Evolutionary conservation across 192 early-diverging fungal species (phyloP).

Genomic region (Coemansia sp.): DNA sequence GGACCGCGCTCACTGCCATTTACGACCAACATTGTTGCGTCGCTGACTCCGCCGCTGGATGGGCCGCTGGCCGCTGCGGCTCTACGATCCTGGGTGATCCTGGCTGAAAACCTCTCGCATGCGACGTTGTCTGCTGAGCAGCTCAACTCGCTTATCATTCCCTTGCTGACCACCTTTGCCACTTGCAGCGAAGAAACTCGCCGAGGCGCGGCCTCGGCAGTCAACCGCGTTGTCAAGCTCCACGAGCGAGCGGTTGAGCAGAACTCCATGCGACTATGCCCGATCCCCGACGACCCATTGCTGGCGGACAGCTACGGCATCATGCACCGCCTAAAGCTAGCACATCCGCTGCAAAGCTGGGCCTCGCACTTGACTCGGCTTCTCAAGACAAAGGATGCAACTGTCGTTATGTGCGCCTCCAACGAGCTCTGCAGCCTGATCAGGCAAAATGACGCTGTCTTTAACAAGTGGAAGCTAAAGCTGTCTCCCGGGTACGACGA

Average conservation of each 20-base stretch:
- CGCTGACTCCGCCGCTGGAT: conserved; percentile 34
- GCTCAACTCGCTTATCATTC: conserved; percentile 50
- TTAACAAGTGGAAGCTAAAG: conserved; percentile 37
- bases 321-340: conserved; percentile 11
- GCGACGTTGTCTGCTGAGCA: conserved; percentile 30
- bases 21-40: conserved; percentile 45
- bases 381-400: conserved; percentile 38
- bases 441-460: conserved; percentile 14
- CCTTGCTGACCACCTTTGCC: conserved; percentile 38
- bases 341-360: conserved; percentile 13
- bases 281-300: conserved; percentile 50
- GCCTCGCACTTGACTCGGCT: conserved; percentile 24
- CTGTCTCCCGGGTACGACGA: conserved; percentile 8
- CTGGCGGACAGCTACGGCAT: conserved; percentile 20
- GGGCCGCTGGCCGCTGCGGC: conserved; percentile 24
- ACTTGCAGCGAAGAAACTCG: background rate
- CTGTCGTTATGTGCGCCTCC: conserved; percentile 39
- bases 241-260: conserved; percentile 18
- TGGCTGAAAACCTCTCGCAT: conserved; percentile 33
- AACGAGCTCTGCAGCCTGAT: conserved; percentile 33
- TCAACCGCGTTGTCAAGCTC: conserved; percentile 25
- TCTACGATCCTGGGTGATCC: conserved; percentile 31
- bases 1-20: conserved; percentile 29
- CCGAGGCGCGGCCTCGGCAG: conserved; percentile 13
- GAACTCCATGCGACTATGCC: conserved; percentile 27